Evolutionary conservation across 1,284 basidiomycete genomes (phyloP).

Genomic region (Pholiota adiposa): DNA sequence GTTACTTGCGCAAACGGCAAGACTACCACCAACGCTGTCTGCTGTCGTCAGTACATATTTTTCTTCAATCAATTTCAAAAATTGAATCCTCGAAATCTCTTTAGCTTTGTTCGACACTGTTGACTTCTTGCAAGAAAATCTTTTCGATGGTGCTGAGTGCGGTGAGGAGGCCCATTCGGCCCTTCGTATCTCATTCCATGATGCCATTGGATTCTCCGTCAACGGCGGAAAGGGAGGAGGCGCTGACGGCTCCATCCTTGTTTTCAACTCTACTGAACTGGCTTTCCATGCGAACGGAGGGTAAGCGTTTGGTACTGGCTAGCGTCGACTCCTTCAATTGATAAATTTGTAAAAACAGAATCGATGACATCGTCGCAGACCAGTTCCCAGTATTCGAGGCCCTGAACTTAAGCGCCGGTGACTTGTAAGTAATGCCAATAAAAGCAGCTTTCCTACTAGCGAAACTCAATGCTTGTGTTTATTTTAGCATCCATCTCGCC

Average conservation of each 20-base stretch:
- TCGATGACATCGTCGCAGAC: constrained; percentile 3
- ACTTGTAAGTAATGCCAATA: background rate
- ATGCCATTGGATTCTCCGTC: constrained; percentile 44
- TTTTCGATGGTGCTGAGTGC: constrained; percentile 19
- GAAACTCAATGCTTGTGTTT: background rate
- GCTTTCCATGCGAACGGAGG: constrained; percentile 31
- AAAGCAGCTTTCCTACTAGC: background rate
- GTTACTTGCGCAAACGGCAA: constrained; percentile 31
- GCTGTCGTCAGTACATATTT: constrained; percentile 30
- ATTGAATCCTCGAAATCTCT: background rate
- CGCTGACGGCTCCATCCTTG: constrained; percentile 39
- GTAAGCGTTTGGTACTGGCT: background rate
- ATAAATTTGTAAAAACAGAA: background rate
- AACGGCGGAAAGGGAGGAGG: constrained; percentile 30
- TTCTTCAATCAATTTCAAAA: background rate
- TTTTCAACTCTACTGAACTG: constrained; percentile 31
- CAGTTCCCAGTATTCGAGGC: background rate
- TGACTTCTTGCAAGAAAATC: constrained; percentile 13
- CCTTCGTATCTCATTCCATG: constrained; percentile 48
- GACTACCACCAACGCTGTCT: constrained; percentile 39
- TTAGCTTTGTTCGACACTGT: constrained; percentile 7
- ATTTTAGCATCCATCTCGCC: constrained; percentile 34
- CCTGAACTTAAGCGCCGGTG: constrained; percentile 3
- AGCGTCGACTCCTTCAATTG: background rate
- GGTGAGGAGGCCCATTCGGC: constrained; percentile 37